These are phyloP conservation scores for Canna indica DNA, from an alignment of 176 grass and related monocot species.

Conservation along the genomic window DNA sequence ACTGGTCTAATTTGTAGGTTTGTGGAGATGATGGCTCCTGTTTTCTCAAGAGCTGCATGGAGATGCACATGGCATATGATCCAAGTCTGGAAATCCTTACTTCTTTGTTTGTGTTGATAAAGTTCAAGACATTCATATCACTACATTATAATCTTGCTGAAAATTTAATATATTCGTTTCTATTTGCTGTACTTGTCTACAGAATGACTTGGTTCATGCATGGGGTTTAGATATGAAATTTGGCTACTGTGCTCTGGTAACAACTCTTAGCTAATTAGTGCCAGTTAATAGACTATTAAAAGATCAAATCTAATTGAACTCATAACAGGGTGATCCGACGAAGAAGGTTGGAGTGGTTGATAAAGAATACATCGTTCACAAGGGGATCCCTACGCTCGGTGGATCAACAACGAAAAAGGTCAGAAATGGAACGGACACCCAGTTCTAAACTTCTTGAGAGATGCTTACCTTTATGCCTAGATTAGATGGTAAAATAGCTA, in stretches of 20 bases:
- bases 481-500: no score
- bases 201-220: conserved; percentile 86
- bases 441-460: no score
- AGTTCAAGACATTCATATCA: no score
- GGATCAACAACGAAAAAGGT: conserved; percentile 33
- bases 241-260: conserved; percentile 70
- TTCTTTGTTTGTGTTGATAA: no score
- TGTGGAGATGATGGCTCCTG: conserved; percentile 95
- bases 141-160: no score
- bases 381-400: conserved; percentile 60
- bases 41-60: conserved; percentile 75
- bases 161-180: no score
- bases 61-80: conserved; percentile 79
- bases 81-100: conserved; percentile 22
- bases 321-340: conserved; percentile 35
- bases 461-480: no score
- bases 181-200: not conserved
- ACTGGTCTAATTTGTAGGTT: no score
- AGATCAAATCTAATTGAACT: no score
- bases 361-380: conserved; percentile 67
- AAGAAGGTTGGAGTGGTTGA: conserved; percentile 70
- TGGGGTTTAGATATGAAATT: conserved; percentile 89
- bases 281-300: not conserved
- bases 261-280: not conserved
- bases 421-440: no score